A percentile compares a stretch with the other conserved stretches of the same genome.
phyloP scores from a whole-genome alignment of 345 rosid genomes.

The Aquilaria sinensis region DNA sequence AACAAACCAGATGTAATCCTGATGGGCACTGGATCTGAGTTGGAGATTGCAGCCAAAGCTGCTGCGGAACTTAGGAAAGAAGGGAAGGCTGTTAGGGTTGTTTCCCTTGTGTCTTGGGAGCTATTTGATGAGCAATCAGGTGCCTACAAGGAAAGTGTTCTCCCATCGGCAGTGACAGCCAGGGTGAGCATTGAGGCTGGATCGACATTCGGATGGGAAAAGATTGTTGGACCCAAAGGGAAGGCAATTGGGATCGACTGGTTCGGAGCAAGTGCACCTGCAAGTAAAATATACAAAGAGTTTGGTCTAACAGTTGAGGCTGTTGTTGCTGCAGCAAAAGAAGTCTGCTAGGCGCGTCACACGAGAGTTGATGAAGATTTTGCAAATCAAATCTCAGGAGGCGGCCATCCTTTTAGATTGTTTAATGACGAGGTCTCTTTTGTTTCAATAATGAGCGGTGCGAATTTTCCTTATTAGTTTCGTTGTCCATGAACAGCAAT shows the following conservation, averaged over 20 bases:
- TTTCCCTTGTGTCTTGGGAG: slow-evolving; percentile 91
- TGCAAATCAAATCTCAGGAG: slow-evolving; percentile 11
- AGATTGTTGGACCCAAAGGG: slow-evolving; percentile 69
- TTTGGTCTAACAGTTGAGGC: slow-evolving; percentile 69
- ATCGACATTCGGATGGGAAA: slow-evolving; percentile 86
- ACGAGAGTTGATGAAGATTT: background rate
- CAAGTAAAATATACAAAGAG: slow-evolving; percentile 76
- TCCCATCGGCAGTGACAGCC: slow-evolving; percentile 65
- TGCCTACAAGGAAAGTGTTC: slow-evolving; percentile 83
- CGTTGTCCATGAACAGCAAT: slow-evolving; percentile 15
- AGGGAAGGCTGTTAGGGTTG: slow-evolving; percentile 95
- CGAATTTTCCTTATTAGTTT: slow-evolving; percentile 20
- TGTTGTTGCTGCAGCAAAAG: slow-evolving; percentile 70
- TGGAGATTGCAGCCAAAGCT: slow-evolving; percentile 85
- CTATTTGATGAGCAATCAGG: slow-evolving; percentile 73
- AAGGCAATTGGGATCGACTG: slow-evolving; percentile 78
- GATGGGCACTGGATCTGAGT: slow-evolving; percentile 95
- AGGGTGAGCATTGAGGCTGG: slow-evolving; percentile 97
- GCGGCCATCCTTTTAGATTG: slow-evolving; percentile 14
- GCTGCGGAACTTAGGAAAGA: slow-evolving; percentile 72
- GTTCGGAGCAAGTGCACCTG: slow-evolving; percentile 97
- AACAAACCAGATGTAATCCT: slow-evolving; percentile 92
- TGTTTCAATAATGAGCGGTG: slow-evolving; percentile 26
- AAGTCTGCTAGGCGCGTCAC: slow-evolving; percentile 26
- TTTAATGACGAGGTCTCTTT: slow-evolving; percentile 17